Base-by-base conservation (phyloP, 2,329 filamentous ascomycete genomes). In the Diaporthe eres region DNA sequence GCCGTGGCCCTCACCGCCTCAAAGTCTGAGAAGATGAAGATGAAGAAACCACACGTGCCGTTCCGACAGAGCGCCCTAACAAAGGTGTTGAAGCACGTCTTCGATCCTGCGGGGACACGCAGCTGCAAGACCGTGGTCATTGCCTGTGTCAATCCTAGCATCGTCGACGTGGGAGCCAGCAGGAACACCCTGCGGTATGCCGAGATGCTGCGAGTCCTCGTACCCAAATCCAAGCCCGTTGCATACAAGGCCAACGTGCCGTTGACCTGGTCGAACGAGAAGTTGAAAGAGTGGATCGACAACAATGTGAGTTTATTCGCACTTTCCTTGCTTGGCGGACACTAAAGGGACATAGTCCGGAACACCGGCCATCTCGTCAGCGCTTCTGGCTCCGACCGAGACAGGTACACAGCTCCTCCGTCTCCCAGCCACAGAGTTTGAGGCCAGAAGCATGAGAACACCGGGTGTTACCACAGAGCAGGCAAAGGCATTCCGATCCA, bases 1-100 rank as follows among this genome's bases (percentile, higher is more conserved):
- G 58, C 25, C 28, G 74, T 72, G 13, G 75, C 44, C 0, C n/a
- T 39, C 15, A 39, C 42, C 4, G 44, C 42, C 12, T 39, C 53
- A 25, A 74, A 71, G 42, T 31, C 73, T 10, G 74, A 34, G 60
- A 80, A 79, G 76, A 60, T 60, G 57, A 60, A 60, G 22, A 60
- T 60, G 57, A 85, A 84, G 78, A 82, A 81, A 70, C 80, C 82
- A 0, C 84, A 87, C 71, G 81, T 89, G 0, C 87, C 87, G 0
- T 88, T 87, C 77, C 83, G 87, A 0, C 85, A 87, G 76, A 87
- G 86, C 78, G 83, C 84, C 10, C 78, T 89, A 65, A 89, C 87
- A 9, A 88, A 85, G 79, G 84, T 87, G 0, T 81, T 88, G 65
- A 89, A 89, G 77, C 87, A 88, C 67, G 83, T 88, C 15, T 88